Percentiles rank a stretch among this genome's conserved stretches.
Evolutionary conservation across 2,329 filamentous ascomycete species (phyloP).

Genomic region (Aspergillus eucalypticola): DNA sequence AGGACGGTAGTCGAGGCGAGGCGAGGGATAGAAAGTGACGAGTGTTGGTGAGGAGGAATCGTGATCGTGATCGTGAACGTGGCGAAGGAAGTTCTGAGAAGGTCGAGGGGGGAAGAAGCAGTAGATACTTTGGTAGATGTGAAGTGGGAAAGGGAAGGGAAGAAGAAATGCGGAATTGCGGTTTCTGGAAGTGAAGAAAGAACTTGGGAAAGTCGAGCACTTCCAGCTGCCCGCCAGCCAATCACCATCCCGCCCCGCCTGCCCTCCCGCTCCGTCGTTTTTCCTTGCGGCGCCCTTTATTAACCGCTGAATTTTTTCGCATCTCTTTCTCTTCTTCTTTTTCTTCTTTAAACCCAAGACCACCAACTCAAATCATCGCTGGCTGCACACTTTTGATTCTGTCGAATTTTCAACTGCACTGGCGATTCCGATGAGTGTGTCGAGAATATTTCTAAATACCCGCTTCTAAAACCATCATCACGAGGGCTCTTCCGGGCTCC

Average conservation of each 20-base stretch:
- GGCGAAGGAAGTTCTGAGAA: constrained; percentile 4
- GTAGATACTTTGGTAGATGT: neutral
- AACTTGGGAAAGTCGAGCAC: neutral
- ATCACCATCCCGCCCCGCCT: constrained; percentile 29
- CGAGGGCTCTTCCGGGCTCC: constrained; percentile 53
- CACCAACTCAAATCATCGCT: constrained; percentile 75
- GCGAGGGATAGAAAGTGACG: constrained; percentile 8
- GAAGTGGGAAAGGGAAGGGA: constrained; percentile 2
- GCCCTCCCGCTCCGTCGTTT: constrained; percentile 34
- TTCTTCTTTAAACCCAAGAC: constrained; percentile 58
- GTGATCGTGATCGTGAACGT: constrained; percentile 28
- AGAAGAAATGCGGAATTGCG: constrained; percentile 2
- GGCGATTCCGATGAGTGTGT: constrained; percentile 71
- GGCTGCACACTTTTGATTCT: constrained; percentile 48
- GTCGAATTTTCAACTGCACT: constrained; percentile 56
- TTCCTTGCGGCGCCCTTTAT: constrained; percentile 27
- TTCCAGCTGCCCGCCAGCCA: constrained; percentile 22
- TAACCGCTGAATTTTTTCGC: constrained; percentile 16
- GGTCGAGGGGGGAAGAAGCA: constrained; percentile 4
- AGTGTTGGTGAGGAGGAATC: constrained; percentile 20
- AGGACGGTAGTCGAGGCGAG: constrained; percentile 11
- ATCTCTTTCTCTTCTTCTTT: constrained; percentile 22
- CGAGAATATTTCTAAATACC: constrained; percentile 61
- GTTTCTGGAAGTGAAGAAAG: constrained; percentile 6
- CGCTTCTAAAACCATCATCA: constrained; percentile 82